A percentile compares a stretch with the other conserved stretches of the same genome.
Conservation (phyloP, 441 rosid genomes). For the Euphorbia schlechtendalii region DNA sequence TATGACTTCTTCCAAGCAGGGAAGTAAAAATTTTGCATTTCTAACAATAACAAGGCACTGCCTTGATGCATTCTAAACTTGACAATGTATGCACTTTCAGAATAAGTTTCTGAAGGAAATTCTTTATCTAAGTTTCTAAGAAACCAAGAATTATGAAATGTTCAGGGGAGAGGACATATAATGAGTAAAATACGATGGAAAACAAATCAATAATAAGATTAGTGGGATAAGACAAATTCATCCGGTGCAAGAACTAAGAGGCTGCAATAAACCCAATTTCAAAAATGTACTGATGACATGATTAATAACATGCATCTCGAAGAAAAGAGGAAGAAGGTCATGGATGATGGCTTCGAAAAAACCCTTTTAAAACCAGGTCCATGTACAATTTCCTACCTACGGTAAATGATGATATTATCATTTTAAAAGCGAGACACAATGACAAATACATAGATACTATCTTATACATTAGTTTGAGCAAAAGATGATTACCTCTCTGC, state of each 20-base stretch:
- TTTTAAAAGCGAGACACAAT: neutral
- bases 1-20: neutral
- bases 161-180: neutral
- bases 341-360: neutral
- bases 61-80: neutral
- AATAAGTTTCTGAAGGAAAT: neutral
- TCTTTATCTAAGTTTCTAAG: neutral
- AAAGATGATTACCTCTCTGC: conserved; percentile 58
- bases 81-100: neutral
- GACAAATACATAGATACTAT: neutral
- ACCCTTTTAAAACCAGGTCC: neutral
- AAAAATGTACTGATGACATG: neutral
- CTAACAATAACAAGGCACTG: neutral
- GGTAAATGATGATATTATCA: neutral
- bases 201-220: neutral
- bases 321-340: neutral
- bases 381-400: neutral
- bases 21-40: neutral
- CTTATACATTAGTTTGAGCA: neutral
- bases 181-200: neutral
- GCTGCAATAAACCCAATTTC: neutral
- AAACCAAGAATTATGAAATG: neutral
- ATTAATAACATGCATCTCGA: neutral
- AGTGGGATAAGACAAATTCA: neutral
- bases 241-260: neutral